Conservation (phyloP, 2,329 filamentous ascomycete genomes). For the Aotearoamyces nothofagi region DNA sequence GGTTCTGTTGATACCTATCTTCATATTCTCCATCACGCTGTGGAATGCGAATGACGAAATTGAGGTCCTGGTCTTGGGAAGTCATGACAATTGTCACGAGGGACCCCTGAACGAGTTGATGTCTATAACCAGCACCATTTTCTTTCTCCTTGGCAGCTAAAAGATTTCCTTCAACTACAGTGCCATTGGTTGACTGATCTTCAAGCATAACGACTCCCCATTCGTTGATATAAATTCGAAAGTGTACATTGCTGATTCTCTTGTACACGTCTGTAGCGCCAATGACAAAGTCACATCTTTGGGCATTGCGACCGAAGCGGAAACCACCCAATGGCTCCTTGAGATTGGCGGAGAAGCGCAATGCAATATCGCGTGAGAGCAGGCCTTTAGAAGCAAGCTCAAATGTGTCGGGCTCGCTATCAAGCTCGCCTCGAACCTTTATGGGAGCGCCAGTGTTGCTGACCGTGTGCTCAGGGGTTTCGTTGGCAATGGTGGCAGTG, state of each 20-base stretch:
- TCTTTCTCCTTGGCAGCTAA: constrained; percentile 37
- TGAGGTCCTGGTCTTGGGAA: constrained; percentile 40
- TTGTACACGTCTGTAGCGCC: constrained; percentile 50
- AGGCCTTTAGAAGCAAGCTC: constrained; percentile 10
- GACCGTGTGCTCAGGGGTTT: constrained; percentile 44
- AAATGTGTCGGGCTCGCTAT: constrained; percentile 6
- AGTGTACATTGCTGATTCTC: constrained; percentile 87
- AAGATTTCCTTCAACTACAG: constrained; percentile 61
- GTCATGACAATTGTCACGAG: constrained; percentile 17
- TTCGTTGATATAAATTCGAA: constrained; percentile 82
- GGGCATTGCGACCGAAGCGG: constrained; percentile 65
- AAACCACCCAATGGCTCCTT: constrained; percentile 62
- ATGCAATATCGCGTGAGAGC: constrained; percentile 46
- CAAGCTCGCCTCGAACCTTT: constrained; percentile 11
- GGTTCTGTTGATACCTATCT: constrained; percentile 50
- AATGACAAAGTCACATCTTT: constrained; percentile 57
- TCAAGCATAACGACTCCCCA: constrained; percentile 81
- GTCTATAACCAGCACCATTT: constrained; percentile 23
- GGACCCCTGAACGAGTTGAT: constrained; percentile 18
- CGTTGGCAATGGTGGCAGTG: constrained; percentile 32
- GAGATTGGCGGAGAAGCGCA: constrained; percentile 61
- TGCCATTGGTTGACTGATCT: constrained; percentile 93
- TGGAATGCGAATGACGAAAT: constrained; percentile 77
- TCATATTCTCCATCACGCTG: constrained; percentile 52
- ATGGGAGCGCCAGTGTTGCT: constrained; percentile 31